Conservation (phyloP, 805 yeast genomes). For the Myxozyma kluyveri region DNA sequence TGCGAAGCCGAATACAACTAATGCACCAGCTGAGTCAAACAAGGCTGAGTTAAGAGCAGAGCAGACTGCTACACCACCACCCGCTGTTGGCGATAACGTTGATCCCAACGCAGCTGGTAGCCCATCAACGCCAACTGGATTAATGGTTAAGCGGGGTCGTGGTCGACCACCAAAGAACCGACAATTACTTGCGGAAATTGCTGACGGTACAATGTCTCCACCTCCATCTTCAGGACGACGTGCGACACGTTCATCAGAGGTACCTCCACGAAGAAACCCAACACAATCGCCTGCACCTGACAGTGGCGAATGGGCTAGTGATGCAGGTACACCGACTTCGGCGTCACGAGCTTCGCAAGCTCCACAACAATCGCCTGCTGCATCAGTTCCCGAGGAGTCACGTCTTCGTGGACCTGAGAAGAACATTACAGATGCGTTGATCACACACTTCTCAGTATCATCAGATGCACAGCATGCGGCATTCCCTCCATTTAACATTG, state of each 20-base stretch:
- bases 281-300: slow-evolving; percentile 1
- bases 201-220: background rate
- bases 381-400: slow-evolving; percentile 23
- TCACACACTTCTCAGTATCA: slow-evolving; percentile 22
- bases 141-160: slow-evolving; percentile 1
- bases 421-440: slow-evolving; percentile 25
- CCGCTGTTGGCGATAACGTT: background rate
- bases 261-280: background rate
- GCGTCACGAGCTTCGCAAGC: background rate
- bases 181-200: background rate
- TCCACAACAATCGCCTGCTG: background rate
- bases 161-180: slow-evolving; percentile 1
- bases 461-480: slow-evolving; percentile 10
- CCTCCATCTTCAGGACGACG: too few species aligned
- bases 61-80: background rate
- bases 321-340: background rate
- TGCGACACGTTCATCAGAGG: background rate
- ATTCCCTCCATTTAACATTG: slow-evolving; percentile 20
- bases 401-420: slow-evolving; percentile 21
- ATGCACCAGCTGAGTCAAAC: background rate
- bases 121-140: background rate
- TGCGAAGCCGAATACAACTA: slow-evolving; percentile 3
- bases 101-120: background rate
- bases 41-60: background rate
- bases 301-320: background rate